phyloP scores from a whole-genome alignment of 2,329 filamentous ascomycete genomes.

The Penicillium rolfsii region DNA sequence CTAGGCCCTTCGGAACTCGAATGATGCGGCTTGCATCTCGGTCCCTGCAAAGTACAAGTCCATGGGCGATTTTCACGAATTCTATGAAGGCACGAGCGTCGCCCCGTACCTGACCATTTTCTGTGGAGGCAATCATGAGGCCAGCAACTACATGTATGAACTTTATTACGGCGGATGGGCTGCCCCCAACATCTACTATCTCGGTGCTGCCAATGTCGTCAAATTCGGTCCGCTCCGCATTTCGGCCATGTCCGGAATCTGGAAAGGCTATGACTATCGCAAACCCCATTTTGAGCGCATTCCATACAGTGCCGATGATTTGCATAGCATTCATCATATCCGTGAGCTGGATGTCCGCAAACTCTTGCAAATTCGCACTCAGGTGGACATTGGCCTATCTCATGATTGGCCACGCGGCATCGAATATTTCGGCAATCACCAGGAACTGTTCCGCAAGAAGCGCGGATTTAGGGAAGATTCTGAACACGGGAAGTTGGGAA shows the following conservation, averaged over 20 bases:
- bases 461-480: conserved; percentile 76
- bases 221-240: conserved; percentile 83
- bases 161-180: conserved; percentile 97
- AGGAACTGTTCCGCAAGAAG: conserved; percentile 72
- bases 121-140: conserved; percentile 93
- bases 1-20: conserved; percentile 82
- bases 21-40: conserved; percentile 85
- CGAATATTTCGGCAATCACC: conserved; percentile 74
- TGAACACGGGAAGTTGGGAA: conserved; percentile 74
- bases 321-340: conserved; percentile 85
- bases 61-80: conserved; percentile 90
- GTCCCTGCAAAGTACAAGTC: conserved; percentile 85
- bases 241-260: conserved; percentile 89
- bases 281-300: conserved; percentile 83
- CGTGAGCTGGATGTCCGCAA: conserved; percentile 91
- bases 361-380: conserved; percentile 78
- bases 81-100: conserved; percentile 76
- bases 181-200: conserved; percentile 94
- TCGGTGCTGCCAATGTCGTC: conserved; percentile 89
- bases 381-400: conserved; percentile 87
- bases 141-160: conserved; percentile 85
- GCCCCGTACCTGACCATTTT: conserved; percentile 93
- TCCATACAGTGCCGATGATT: conserved; percentile 76
- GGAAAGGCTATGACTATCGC: conserved; percentile 86
- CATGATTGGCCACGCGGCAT: conserved; percentile 93